Conservation (phyloP, 345 rosid species). For the Arabidopsis thaliana region TAIR10.1 NC_003071.7:9622501-9623000, state of each 20-base stretch:
- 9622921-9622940: slow-evolving; percentile 29
- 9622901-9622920: slow-evolving; percentile 42
- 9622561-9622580: no score
- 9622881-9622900: slow-evolving; percentile 38
- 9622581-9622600: no score
- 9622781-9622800: neutral
- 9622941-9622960: slow-evolving; percentile 11
- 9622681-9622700: no score
- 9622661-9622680: no score
- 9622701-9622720: no score
- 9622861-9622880: neutral
- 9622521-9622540: no score
- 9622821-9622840: slow-evolving; percentile 23
- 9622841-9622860: neutral
- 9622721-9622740: no score
- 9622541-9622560: no score
- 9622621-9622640: neutral
- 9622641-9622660: neutral
- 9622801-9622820: neutral
- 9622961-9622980: neutral
- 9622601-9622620: no score
- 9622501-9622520: no score
- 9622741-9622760: no score
- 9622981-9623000: neutral
- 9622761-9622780: neutral